phyloP scores from a whole-genome alignment of 2,329 filamentous ascomycete species.

The Magnaporthales sp. region DNA sequence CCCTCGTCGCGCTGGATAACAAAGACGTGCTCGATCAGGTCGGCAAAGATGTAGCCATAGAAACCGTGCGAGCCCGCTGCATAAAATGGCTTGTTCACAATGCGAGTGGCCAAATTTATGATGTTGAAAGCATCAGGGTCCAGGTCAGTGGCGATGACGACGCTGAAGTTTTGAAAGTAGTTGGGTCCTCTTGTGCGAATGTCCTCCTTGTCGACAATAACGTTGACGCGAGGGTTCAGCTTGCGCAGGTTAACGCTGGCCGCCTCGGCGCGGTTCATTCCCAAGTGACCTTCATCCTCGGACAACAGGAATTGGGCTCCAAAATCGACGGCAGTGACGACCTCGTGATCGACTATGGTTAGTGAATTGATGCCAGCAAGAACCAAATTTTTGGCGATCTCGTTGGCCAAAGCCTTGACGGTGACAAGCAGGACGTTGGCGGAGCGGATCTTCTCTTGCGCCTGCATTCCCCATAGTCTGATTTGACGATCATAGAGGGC shows the following conservation, averaged over 20 bases:
- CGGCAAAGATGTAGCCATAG: conserved; percentile 92
- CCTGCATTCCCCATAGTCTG: conserved; percentile 91
- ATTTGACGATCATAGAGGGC: conserved; percentile 97
- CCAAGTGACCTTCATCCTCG: conserved; percentile 54
- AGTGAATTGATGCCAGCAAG: conserved; percentile 86
- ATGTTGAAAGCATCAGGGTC: conserved; percentile 63
- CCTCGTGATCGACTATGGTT: conserved; percentile 74
- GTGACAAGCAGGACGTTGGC: conserved; percentile 86
- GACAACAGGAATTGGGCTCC: conserved; percentile 76
- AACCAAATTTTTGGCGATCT: conserved; percentile 95
- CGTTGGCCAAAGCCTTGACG: conserved; percentile 80
- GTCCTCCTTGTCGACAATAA: conserved; percentile 61
- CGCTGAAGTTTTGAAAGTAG: conserved; percentile 73
- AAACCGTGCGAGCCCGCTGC: conserved; percentile 79
- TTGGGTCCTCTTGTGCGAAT: conserved; percentile 59
- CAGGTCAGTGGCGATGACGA: conserved; percentile 85
- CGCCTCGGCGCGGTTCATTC: conserved; percentile 77
- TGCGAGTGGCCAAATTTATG: conserved; percentile 79
- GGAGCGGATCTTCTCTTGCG: conserved; percentile 83
- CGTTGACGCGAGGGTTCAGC: conserved; percentile 80
- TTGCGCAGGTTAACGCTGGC: conserved; percentile 70
- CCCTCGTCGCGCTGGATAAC: conserved; percentile 77
- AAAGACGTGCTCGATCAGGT: conserved; percentile 85
- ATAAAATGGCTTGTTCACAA: conserved; percentile 77
- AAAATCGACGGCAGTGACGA: conserved; percentile 70